Base-by-base conservation (phyloP, 148 eudicot species). In the Rhododendron simsii region DNA sequence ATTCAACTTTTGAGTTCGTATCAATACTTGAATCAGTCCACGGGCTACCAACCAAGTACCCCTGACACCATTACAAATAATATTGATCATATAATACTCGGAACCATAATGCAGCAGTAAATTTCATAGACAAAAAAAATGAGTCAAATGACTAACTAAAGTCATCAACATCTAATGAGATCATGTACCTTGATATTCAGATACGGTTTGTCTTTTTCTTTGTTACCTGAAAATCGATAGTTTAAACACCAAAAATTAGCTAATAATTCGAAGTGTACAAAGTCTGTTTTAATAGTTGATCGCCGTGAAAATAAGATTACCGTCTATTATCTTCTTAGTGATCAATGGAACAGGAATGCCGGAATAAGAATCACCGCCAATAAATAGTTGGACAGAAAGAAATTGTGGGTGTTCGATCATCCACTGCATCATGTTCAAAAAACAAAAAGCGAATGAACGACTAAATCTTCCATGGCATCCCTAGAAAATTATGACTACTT, bases 11-110 rank as follows among this genome's bases (percentile, higher is more conserved):
- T 0, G 95, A 90, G 82, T 92, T 92, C 2, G 23, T 4, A 55
- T 91, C 91, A 89, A 77, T 9, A 14, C 26, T 35, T 35, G 37
- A 35, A 86, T 93, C 95, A 2, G 94, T 92, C 12, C 3, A 41
- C 9, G 95, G 95, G 81, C 93, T 88, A 82, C 93, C 92, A 81
- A 88, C 86, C 81, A 92, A 61, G 83, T 92, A 92, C 50, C 93
- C 93, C 93, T 92, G 87, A 47, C 2, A 83, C 30, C 67, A 20
- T 26, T 48, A 9, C 21, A 30, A 61, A 82, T 18, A 44, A 4
- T 7, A 82, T 82, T 61, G 83, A 82, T 33, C 39, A 63, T 41
- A n/a, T 8, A 18, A 35, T 28, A 39, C 2, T 35, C 37, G 37
- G 37, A 35, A 35, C 37, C 37, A 21, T 9, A 41, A 82, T 57